These are phyloP conservation scores for Rhododendron molle DNA, from an alignment of 148 eudicot species.

Conservation along the genomic window DNA sequence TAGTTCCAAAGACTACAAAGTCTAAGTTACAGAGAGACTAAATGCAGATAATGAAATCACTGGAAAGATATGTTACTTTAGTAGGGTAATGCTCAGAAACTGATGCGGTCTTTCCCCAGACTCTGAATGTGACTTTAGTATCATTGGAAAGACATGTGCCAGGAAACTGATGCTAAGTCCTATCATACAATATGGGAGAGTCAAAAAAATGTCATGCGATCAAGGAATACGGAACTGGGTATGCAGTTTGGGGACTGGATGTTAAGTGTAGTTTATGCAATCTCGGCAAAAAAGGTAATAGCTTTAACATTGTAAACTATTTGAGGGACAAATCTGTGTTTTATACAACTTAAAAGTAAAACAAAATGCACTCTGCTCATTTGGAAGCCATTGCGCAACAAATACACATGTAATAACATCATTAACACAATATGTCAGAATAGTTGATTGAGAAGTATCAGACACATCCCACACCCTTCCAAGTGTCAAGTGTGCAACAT, in stretches of 20 bases:
- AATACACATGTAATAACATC: neutral
- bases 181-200: neutral
- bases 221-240: neutral
- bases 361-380: neutral
- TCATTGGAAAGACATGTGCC: neutral
- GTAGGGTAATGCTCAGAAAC: neutral
- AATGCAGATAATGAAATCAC: neutral
- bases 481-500: neutral
- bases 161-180: neutral
- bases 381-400: neutral
- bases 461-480: neutral
- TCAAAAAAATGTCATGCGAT: neutral
- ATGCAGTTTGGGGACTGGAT: neutral
- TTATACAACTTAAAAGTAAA: neutral
- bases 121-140: neutral
- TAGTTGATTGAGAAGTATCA: neutral
- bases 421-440: neutral
- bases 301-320: too few relatives aligned
- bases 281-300: neutral
- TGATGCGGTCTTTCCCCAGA: neutral
- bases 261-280: neutral
- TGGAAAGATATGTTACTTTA: neutral
- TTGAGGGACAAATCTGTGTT: neutral
- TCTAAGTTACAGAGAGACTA: neutral
- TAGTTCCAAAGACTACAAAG: neutral